These are phyloP conservation scores for Rhizophagus sp. DNA, from an alignment of 192 early-diverging fungal species.

Conservation along the genomic window DNA sequence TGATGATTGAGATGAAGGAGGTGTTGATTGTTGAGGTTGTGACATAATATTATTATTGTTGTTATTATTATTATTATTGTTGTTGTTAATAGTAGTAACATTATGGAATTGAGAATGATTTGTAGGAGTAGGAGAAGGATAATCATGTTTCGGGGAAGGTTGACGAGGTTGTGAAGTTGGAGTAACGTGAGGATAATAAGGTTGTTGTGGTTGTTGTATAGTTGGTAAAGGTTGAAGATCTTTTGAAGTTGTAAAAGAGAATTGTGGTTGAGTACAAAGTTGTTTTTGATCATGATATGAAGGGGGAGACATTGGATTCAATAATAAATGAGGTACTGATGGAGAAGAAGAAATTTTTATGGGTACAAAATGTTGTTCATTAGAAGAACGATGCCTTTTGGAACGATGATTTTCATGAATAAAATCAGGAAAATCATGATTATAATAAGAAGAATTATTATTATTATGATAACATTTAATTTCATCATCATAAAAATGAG, in stretches of 20 bases:
- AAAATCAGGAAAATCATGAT: not conserved
- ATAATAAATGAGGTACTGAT: not conserved
- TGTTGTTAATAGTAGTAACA: no score
- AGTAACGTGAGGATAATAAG: not conserved
- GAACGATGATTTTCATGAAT: not conserved
- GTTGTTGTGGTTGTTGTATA: not conserved
- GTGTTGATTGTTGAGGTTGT: not conserved
- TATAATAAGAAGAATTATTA: not conserved
- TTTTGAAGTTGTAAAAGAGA: not conserved
- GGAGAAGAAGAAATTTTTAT: not conserved
- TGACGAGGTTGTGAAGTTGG: not conserved
- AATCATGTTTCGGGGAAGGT: not conserved
- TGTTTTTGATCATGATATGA: not conserved
- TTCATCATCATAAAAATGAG: not conserved
- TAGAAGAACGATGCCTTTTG: not conserved
- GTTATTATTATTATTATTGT: not conserved
- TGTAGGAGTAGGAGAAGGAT: not conserved
- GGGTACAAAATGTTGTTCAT: not conserved
- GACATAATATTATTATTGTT: not conserved
- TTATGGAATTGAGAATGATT: not conserved
- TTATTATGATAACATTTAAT: not conserved
- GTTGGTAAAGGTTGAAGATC: not conserved
- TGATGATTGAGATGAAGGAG: not conserved
- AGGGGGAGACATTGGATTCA: not conserved
- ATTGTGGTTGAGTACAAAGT: not conserved